A percentile compares a stretch with the other conserved stretches of the same genome.
phyloP scores from a whole-genome alignment of 768 basidiomycete genomes.

The Termitomyces sp. region DNA sequence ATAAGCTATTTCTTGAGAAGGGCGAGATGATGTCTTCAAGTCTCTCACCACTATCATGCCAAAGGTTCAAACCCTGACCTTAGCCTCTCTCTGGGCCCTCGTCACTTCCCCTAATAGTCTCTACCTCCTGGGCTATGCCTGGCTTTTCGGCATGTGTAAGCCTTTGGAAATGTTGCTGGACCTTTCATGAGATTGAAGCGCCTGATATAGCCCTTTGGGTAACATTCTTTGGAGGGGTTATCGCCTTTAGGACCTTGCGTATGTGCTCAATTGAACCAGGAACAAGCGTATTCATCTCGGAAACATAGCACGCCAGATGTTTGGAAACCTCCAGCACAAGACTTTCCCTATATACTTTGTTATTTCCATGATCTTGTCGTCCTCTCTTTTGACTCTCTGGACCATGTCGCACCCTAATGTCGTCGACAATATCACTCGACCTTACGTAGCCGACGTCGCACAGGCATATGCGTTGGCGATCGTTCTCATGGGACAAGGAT shows the following conservation, averaged over 20 bases:
- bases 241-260: conserved; percentile 59
- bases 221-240: conserved; percentile 65
- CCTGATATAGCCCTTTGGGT: conserved; percentile 48
- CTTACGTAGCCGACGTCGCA: conserved; percentile 53
- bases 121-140: conserved; percentile 54
- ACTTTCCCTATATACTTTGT: conserved; percentile 74
- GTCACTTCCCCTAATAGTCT: conserved; percentile 30
- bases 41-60: conserved; percentile 20
- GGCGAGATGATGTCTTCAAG: not conserved
- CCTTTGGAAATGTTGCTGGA: conserved; percentile 7
- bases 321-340: conserved; percentile 68
- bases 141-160: conserved; percentile 70
- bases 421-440: conserved; percentile 38
- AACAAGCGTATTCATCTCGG: not conserved
- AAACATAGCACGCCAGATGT: conserved; percentile 60
- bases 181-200: not conserved
- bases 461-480: conserved; percentile 55
- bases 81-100: conserved; percentile 27
- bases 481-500: conserved; percentile 42
- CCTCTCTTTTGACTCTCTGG: conserved; percentile 55
- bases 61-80: conserved; percentile 30
- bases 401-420: conserved; percentile 53
- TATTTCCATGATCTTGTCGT: conserved; percentile 49
- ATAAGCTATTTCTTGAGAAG: conserved; percentile 3
- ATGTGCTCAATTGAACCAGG: conserved; percentile 17